Evolutionary conservation across 1,284 basidiomycete species (phyloP).

Genomic region (Rugiboletus extremiorientalis): DNA sequence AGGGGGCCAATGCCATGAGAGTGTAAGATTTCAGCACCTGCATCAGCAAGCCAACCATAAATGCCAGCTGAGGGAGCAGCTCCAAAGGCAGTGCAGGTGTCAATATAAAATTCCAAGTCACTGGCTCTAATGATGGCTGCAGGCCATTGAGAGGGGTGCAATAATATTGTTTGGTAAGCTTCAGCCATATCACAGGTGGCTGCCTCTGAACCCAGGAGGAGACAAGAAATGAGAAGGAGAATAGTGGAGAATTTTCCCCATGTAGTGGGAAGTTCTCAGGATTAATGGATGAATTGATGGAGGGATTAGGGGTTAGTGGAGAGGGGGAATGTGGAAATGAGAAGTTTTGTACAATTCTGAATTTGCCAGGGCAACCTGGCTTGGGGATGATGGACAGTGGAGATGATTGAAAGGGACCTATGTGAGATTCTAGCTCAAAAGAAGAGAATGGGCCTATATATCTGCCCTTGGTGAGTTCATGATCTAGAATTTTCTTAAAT

Average conservation of each 20-base stretch:
- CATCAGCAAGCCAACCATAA: constrained; percentile 22
- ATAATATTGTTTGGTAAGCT: neutral
- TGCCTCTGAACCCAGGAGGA: neutral
- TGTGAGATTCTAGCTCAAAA: no score
- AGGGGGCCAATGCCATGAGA: neutral
- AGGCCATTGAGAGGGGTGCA: neutral
- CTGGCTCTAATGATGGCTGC: no score
- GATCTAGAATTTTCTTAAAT: neutral
- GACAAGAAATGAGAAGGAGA: neutral
- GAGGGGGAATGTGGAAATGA: neutral
- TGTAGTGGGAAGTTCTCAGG: neutral
- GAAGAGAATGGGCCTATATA: neutral
- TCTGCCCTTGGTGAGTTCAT: neutral
- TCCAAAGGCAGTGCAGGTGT: neutral
- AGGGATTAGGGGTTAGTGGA: neutral
- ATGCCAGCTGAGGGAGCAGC: neutral
- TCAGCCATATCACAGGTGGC: neutral
- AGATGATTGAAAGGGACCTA: neutral
- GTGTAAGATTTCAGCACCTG: neutral
- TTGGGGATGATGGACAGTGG: neutral
- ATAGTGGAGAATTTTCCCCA: neutral
- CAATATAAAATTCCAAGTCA: neutral
- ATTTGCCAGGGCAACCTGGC: neutral
- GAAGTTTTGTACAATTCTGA: neutral
- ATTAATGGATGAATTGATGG: neutral